Evolutionary conservation across 2,329 filamentous ascomycete species (phyloP), one percentile per base, ranked within the genome.

Genomic region (Penicillium sp.): DNA sequence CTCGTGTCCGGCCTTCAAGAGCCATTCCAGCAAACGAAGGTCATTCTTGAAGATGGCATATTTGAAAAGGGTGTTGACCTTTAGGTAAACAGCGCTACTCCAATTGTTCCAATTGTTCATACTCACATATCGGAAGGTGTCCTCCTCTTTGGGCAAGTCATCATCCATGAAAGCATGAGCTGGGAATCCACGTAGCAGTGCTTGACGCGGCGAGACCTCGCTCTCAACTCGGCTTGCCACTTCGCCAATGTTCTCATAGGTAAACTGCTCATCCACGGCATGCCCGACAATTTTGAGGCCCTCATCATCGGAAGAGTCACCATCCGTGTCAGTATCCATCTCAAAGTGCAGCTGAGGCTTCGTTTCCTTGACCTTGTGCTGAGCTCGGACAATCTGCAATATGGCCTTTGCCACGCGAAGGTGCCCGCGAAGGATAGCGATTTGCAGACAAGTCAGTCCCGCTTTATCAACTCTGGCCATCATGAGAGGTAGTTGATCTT

Each of bases 241-340:
- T 63, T 90, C 84, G 0, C 89, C 89, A 58, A 95, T 82, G 65
- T 91, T 86, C 16, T 95, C 89, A 54, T 94, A 83, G 0, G 91
- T 95, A 70, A 90, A 91, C 37, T 83, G 80, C 13, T 88, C 84
- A 64, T 89, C 84, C 31, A 91, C 77, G 41, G 87, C 78, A 59
- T 88, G 82, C 76, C 75, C 66, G 6, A 70, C 61, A 13, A 81
- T 69, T 24, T 73, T 63, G 10, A 76, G 58, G 5, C 47, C 77
- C 40, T 70, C 68, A 9, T 61, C 76, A 1, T 76, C 73, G 3
- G 56, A 55, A 9, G 70, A 60, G 13, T 54, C 74, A 41, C 66
- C 71, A 6, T 76, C 67, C n/a, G 33, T n/a, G 2, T 73, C 72
- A 5, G 36, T 14, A 3, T 73, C 72, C 6, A 78, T 63, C 27